A percentile compares a stretch with the other conserved stretches of the same genome.
These are phyloP conservation scores for Alternaria longipes DNA, from an alignment of 2,329 filamentous ascomycete genomes.

Conservation along the genomic window DNA sequence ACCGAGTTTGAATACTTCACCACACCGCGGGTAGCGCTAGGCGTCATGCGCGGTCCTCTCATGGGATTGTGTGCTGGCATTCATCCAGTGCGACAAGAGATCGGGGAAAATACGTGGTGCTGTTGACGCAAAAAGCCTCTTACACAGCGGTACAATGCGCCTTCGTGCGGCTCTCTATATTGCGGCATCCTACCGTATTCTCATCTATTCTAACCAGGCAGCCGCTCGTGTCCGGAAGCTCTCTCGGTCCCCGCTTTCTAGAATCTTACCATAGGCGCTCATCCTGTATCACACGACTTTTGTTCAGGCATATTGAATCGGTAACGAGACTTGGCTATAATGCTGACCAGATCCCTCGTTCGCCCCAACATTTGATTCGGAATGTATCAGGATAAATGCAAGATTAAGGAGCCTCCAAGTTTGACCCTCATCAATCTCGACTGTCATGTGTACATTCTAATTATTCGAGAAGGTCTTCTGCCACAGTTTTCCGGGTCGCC, in stretches of 20 bases:
- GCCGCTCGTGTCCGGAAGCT: slow-evolving; percentile 8
- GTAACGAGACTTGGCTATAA: slow-evolving; percentile 19
- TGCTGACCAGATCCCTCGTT: slow-evolving; percentile 14
- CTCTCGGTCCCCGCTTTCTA: slow-evolving; percentile 25
- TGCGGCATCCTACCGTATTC: slow-evolving; percentile 5
- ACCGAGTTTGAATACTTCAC: background rate
- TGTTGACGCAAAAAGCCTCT: background rate
- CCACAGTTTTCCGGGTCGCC: slow-evolving; percentile 23
- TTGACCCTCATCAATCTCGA: slow-evolving; percentile 32
- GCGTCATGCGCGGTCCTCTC: background rate
- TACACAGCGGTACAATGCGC: background rate
- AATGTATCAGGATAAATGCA: slow-evolving; percentile 35
- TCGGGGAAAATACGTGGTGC: background rate
- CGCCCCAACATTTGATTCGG: slow-evolving; percentile 22
- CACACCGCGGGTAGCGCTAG: background rate
- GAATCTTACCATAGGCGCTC: slow-evolving; percentile 30
- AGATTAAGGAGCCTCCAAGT: slow-evolving; percentile 32
- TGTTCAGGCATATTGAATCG: slow-evolving; percentile 13
- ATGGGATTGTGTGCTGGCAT: background rate
- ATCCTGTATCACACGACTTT: slow-evolving; percentile 1
- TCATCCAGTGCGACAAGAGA: background rate
- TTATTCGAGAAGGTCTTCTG: slow-evolving; percentile 35
- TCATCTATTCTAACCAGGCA: background rate
- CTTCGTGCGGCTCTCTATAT: background rate
- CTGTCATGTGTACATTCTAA: slow-evolving; percentile 31